phyloP scores from a whole-genome alignment of 2,329 filamentous ascomycete species.

The Beauveria caledonica region DNA sequence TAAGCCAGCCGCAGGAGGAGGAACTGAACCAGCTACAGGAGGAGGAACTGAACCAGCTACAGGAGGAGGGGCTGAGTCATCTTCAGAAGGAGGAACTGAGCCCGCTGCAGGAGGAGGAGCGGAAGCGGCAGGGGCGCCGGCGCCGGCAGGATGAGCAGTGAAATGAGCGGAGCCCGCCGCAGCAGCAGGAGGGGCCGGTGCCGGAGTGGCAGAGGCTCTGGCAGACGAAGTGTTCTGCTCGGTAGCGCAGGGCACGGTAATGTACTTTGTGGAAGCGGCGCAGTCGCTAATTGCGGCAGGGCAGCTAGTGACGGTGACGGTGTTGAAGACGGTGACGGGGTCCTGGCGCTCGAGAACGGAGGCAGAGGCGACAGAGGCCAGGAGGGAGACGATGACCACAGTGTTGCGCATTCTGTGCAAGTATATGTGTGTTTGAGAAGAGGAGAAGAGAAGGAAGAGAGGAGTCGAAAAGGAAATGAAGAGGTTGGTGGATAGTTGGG shows the following conservation, averaged over 20 bases:
- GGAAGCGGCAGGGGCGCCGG: too few relatives aligned
- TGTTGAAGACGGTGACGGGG: neutral
- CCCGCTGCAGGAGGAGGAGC: too few relatives aligned
- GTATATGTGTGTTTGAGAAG: neutral
- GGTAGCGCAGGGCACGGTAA: conserved; percentile 1
- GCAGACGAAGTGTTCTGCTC: neutral
- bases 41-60: too few relatives aligned
- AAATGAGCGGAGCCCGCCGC: neutral
- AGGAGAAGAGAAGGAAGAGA: neutral
- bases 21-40: neutral
- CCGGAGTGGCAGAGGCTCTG: neutral
- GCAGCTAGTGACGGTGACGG: conserved; percentile 9
- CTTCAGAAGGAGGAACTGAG: too few relatives aligned
- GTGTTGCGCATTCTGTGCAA: conserved; percentile 1
- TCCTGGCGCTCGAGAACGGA: neutral
- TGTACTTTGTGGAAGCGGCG: conserved; percentile 3
- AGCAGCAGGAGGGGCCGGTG: neutral
- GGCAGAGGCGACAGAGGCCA: conserved; percentile 5
- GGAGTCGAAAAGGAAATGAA: neutral
- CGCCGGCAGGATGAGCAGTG: neutral
- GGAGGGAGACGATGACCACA: neutral
- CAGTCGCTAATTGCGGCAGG: neutral
- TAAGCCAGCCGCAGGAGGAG: too few relatives aligned
- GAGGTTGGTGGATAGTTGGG: neutral
- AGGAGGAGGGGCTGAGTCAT: neutral